Evolutionary conservation across 1,139 yeast genomes (phyloP).

Genomic region (Kodamaea alishanica): DNA sequence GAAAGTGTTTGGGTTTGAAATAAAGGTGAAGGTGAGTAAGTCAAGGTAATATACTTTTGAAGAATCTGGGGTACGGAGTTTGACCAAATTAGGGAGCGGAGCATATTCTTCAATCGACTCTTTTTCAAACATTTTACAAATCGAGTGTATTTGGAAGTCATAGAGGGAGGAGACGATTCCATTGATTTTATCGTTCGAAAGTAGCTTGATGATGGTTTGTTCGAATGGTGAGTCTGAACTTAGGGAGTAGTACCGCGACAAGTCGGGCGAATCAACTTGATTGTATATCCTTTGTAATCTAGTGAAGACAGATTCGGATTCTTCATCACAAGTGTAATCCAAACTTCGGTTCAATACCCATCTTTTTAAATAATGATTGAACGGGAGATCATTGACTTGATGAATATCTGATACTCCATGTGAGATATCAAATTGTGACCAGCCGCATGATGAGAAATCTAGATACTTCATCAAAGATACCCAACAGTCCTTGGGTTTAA

Average conservation of each 20-base stretch:
- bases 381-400: too few species aligned
- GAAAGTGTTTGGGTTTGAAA: slow-evolving; percentile 36
- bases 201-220: too few species aligned
- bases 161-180: slow-evolving; percentile 54
- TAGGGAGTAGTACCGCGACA: slow-evolving; percentile 19
- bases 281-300: slow-evolving; percentile 35
- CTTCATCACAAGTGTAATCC: too few species aligned
- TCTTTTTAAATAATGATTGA: too few species aligned
- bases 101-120: slow-evolving; percentile 38
- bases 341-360: too few species aligned
- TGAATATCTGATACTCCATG: too few species aligned
- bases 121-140: slow-evolving; percentile 54
- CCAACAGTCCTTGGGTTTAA: slow-evolving; percentile 21
- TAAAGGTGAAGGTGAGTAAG: slow-evolving; percentile 24
- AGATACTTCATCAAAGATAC: slow-evolving; percentile 27
- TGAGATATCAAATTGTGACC: too few species aligned
- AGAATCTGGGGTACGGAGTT: slow-evolving; percentile 22
- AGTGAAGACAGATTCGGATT: slow-evolving; percentile 14
- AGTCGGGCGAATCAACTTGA: slow-evolving; percentile 38
- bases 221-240: too few species aligned
- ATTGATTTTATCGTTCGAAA: too few species aligned
- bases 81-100: slow-evolving; percentile 43
- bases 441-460: slow-evolving; percentile 33
- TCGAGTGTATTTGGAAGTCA: slow-evolving; percentile 55
- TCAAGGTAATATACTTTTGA: slow-evolving; percentile 31